Evolutionary conservation across 108 stramenopile genomes (phyloP).

Genomic region (Skeletonema costatum): DNA sequence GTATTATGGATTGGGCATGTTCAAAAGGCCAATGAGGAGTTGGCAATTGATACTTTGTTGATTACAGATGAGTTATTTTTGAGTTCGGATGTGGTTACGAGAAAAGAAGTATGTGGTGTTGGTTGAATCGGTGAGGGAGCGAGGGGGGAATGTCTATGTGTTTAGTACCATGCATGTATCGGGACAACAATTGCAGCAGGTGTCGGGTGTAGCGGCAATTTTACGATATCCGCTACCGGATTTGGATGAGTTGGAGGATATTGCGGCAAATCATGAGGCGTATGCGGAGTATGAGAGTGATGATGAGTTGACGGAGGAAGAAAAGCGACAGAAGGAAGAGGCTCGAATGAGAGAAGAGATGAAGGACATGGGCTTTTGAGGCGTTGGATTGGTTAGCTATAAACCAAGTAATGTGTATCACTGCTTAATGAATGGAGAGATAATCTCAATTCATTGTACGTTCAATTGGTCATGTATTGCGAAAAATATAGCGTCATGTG

Average conservation of each 20-base stretch:
- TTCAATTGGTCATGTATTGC: neutral
- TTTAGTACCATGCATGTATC: conserved; percentile 93
- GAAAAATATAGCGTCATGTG: neutral
- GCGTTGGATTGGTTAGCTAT: neutral
- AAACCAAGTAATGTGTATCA: neutral
- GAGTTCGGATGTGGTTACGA: conserved; percentile 69
- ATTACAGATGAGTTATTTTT: conserved; percentile 95
- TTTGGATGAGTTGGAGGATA: conserved; percentile 78
- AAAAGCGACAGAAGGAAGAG: conserved; percentile 26
- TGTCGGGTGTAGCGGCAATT: conserved; percentile 95
- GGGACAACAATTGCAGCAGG: conserved; percentile 93
- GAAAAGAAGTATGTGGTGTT: conserved; percentile 84
- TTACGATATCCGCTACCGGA: conserved; percentile 89
- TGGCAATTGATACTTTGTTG: conserved; percentile 91
- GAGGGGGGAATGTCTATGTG: conserved; percentile 88
- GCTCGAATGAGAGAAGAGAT: conserved; percentile 71
- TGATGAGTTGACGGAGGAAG: conserved; percentile 38
- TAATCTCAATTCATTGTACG: neutral
- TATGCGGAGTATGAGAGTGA: conserved; percentile 23
- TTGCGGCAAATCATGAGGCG: conserved; percentile 41
- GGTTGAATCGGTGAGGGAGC: conserved; percentile 87
- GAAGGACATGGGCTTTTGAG: conserved; percentile 72
- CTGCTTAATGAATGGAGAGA: neutral
- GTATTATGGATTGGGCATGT: conserved; percentile 93
- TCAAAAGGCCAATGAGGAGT: conserved; percentile 77